Evolutionary conservation across 2,329 filamentous ascomycete species (phyloP).

Genomic region (Coniochaeta ligniaria): DNA sequence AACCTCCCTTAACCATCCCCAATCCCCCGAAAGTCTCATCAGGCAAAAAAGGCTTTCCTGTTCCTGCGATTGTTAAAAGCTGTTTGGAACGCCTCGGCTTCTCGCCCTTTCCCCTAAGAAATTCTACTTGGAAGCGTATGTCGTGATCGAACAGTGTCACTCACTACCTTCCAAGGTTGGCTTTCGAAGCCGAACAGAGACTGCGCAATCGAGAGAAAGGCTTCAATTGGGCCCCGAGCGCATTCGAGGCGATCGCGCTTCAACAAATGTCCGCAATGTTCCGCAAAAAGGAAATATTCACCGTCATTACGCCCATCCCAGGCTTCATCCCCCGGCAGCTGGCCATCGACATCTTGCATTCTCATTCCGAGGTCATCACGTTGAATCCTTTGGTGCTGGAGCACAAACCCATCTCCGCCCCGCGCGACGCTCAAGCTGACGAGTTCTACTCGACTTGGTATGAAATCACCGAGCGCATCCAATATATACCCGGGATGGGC

Average conservation of each 20-base stretch:
- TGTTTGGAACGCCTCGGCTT: not conserved
- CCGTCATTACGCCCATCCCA: constrained; percentile 63
- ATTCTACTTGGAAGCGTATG: not conserved
- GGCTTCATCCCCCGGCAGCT: constrained; percentile 64
- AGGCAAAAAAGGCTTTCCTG: not conserved
- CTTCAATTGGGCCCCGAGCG: not conserved
- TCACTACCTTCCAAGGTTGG: too few relatives aligned
- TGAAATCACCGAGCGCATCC: constrained; percentile 63
- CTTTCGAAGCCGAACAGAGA: not conserved
- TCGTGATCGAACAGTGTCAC: not conserved
- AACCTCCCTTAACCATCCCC: not conserved
- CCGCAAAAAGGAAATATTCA: constrained; percentile 59
- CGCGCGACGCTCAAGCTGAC: constrained; percentile 59
- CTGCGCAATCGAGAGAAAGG: not conserved
- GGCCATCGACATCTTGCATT: constrained; percentile 65
- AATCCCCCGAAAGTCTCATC: not conserved
- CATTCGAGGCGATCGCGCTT: not conserved
- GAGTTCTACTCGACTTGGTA: constrained; percentile 72
- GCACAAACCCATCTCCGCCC: constrained; percentile 57
- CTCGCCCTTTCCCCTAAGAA: not conserved
- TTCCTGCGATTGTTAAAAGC: not conserved
- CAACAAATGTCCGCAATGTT: constrained; percentile 30
- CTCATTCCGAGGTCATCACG: constrained; percentile 63
- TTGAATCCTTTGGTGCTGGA: constrained; percentile 61
- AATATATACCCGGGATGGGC: constrained; percentile 60